Evolutionary conservation across 108 stramenopile species (phyloP).

Genomic region (Ochromonas danica): DNA sequence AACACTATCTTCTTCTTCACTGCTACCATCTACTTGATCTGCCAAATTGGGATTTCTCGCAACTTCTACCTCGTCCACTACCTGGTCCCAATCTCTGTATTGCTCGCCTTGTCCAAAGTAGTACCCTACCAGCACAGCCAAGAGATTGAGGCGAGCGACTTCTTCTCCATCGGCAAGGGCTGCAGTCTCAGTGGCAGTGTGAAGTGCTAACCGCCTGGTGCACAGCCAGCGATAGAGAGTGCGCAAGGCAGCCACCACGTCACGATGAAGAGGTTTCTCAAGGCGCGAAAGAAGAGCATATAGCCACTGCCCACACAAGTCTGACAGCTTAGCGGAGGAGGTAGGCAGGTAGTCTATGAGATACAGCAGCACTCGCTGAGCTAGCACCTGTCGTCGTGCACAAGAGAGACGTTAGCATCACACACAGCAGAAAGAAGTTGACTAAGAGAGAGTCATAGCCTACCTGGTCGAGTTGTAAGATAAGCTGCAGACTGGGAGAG

Average conservation of each 20-base stretch:
- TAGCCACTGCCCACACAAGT: too few relatives aligned
- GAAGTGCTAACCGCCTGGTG: background rate
- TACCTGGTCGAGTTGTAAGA: background rate
- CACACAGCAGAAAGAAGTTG: too few relatives aligned
- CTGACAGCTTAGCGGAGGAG: too few relatives aligned
- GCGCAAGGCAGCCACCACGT: background rate
- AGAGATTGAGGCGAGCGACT: background rate
- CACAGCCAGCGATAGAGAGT: background rate
- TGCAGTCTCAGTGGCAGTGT: background rate
- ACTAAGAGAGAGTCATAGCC: too few relatives aligned
- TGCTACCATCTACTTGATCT: background rate
- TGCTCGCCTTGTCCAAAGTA: background rate
- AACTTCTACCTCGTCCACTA: background rate
- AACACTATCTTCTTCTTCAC: background rate
- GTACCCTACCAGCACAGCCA: background rate
- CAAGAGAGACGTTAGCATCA: too few relatives aligned
- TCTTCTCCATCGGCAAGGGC: background rate
- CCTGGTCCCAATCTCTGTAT: background rate
- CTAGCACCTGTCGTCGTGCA: too few relatives aligned
- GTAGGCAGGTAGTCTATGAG: background rate
- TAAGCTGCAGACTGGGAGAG: background rate
- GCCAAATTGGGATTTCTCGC: background rate
- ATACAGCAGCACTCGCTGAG: background rate
- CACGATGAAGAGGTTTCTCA: background rate
- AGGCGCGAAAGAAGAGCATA: background rate